These are phyloP conservation scores for Exserohilum rostratum DNA, from an alignment of 2,329 filamentous ascomycete species.

Conservation along the genomic window DNA sequence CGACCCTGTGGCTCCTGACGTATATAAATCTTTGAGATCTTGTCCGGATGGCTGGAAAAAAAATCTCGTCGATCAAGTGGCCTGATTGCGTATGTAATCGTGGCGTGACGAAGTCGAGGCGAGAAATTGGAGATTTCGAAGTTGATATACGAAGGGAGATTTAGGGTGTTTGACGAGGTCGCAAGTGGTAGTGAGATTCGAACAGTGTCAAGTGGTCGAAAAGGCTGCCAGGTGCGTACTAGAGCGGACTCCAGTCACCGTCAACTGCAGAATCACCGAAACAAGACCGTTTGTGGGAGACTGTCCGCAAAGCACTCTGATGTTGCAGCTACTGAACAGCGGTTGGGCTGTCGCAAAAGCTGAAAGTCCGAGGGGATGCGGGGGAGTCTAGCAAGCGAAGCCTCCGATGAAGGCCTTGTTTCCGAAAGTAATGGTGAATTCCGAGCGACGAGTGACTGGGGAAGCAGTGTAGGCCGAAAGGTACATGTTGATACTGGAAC, in stretches of 20 bases:
- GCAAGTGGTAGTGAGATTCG: conserved; percentile 38
- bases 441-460: conserved; percentile 54
- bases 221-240: conserved; percentile 41
- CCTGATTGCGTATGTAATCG: conserved; percentile 20
- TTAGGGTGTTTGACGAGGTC: conserved; percentile 38
- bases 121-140: conserved; percentile 24
- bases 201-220: conserved; percentile 44
- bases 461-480: conserved; percentile 43
- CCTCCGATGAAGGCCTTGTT: conserved; percentile 50
- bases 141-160: conserved; percentile 25
- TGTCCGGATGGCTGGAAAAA: conserved; percentile 25
- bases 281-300: conserved; percentile 47
- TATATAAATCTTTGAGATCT: conserved; percentile 36
- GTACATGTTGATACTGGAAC: conserved; percentile 44
- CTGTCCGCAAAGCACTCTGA: conserved; percentile 48
- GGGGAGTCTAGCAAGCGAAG: conserved; percentile 45
- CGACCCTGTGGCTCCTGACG: conserved; percentile 43
- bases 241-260: conserved; percentile 50
- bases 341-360: conserved; percentile 40
- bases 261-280: conserved; percentile 52
- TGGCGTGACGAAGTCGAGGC: conserved; percentile 15
- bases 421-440: conserved; percentile 43
- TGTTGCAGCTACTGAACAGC: conserved; percentile 44
- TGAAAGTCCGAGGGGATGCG: conserved; percentile 42
- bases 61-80: conserved; percentile 20